Percentiles rank a stretch among this genome's conserved stretches.
phyloP scores from a whole-genome alignment of 306 rosid species.

The Citrullus amarus region DNA sequence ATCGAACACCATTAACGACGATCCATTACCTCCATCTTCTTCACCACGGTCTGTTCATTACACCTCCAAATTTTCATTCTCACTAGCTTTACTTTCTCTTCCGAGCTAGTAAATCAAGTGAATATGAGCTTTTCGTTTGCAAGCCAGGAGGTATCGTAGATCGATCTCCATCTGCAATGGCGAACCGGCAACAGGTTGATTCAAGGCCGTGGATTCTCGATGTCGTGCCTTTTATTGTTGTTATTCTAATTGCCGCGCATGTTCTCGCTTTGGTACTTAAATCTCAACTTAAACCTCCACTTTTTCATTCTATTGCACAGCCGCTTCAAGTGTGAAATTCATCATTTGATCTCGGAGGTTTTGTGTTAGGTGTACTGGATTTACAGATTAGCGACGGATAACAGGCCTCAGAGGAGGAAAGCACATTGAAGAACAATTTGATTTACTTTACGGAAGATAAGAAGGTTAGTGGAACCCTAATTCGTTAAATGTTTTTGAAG shows the following conservation, averaged over 20 bases:
- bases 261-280: constrained; percentile 72
- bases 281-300: not conserved
- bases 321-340: not conserved
- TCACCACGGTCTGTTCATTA: not conserved
- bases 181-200: constrained; percentile 26
- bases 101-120: not conserved
- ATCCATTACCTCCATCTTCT: not conserved
- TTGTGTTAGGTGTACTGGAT: constrained; percentile 65
- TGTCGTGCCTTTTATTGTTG: constrained; percentile 37
- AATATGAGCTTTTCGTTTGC: not conserved
- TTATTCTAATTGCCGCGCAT: constrained; percentile 62
- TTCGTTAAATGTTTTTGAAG: constrained; percentile 12
- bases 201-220: constrained; percentile 65
- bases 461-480: constrained; percentile 39
- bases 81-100: not conserved
- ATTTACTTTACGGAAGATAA: not conserved
- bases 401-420: constrained; percentile 62
- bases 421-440: constrained; percentile 35
- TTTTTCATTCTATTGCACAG: not conserved
- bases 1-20: not conserved
- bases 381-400: constrained; percentile 75
- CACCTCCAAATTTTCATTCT: not conserved
- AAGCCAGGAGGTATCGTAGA: not conserved
- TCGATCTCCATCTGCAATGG: constrained; percentile 28
- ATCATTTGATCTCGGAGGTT: not conserved